These are phyloP conservation scores for Dioscorea dumetorum DNA, from an alignment of 106 monocot species.

Conservation along the genomic window DNA sequence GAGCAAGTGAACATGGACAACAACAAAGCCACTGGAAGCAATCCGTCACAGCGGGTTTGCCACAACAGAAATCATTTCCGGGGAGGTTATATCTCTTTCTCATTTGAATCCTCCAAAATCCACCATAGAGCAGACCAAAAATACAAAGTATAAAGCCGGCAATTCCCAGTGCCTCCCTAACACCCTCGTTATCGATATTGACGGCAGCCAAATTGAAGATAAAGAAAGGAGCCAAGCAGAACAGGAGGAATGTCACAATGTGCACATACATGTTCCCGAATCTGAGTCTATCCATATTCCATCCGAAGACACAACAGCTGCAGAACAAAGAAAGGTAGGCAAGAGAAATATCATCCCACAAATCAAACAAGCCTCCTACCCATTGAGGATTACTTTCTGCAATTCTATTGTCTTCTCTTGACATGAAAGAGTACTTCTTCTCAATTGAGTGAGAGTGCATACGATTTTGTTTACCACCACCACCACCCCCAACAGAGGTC, in stretches of 20 bases:
- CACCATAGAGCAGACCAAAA: conserved; percentile 43
- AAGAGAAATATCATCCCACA: conserved; percentile 41
- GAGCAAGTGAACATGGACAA: conserved; percentile 38
- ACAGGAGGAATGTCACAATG: conserved; percentile 37
- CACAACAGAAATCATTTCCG: conserved; percentile 29
- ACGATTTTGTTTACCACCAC: neutral
- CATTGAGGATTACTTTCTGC: conserved; percentile 33
- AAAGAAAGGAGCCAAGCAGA: conserved; percentile 45
- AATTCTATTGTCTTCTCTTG: conserved; percentile 15
- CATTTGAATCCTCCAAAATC: conserved; percentile 58
- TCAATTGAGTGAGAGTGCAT: conserved; percentile 5
- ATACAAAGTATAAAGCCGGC: conserved; percentile 37
- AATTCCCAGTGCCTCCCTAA: conserved; percentile 34
- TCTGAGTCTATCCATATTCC: conserved; percentile 53
- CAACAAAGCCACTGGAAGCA: conserved; percentile 53
- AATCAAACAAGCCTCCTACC: conserved; percentile 39
- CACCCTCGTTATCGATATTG: conserved; percentile 32
- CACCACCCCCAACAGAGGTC: neutral
- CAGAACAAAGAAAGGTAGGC: conserved; percentile 45
- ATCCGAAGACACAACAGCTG: conserved; percentile 46
- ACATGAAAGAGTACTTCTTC: conserved; percentile 38
- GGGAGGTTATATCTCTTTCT: conserved; percentile 47
- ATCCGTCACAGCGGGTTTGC: conserved; percentile 29
- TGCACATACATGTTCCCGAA: conserved; percentile 61
- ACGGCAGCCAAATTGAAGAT: conserved; percentile 51